Percentiles rank a stretch among this genome's conserved stretches.
These are phyloP conservation scores for Auricularia auricula-judae DNA, from an alignment of 768 basidiomycete species.

Conservation along the genomic window DNA sequence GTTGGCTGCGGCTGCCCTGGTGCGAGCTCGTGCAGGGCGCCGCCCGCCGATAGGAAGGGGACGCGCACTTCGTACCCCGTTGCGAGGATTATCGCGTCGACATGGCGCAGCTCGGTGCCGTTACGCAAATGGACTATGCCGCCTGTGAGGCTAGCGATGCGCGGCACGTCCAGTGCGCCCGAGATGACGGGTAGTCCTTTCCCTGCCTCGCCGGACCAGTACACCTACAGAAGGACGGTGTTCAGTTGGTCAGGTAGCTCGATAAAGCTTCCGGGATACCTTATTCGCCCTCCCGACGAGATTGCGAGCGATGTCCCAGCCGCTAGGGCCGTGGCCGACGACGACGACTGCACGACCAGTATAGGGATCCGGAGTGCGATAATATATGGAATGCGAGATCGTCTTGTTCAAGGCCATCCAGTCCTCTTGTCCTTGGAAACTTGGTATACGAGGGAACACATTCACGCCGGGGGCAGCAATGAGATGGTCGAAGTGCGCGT, in stretches of 20 bases:
- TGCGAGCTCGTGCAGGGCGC: slow-evolving; percentile 5
- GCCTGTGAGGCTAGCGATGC: slow-evolving; percentile 37
- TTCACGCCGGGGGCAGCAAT: slow-evolving; percentile 47
- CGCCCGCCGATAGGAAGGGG: slow-evolving; percentile 30
- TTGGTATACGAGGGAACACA: slow-evolving; percentile 36
- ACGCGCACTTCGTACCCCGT: slow-evolving; percentile 46
- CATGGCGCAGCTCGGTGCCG: slow-evolving; percentile 26
- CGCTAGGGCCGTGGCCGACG: slow-evolving; percentile 37
- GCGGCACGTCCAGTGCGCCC: slow-evolving; percentile 21
- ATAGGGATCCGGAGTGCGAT: slow-evolving; percentile 36
- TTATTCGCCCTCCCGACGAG: slow-evolving; percentile 26
- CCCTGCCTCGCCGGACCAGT: neutral
- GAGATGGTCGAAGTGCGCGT: slow-evolving; percentile 35
- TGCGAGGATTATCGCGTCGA: slow-evolving; percentile 39
- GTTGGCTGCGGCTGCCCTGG: neutral
- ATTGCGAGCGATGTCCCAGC: slow-evolving; percentile 37
- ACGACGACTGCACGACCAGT: slow-evolving; percentile 34
- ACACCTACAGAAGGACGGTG: neutral
- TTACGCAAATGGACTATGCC: slow-evolving; percentile 36
- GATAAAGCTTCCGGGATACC: slow-evolving; percentile 17
- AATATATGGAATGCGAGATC: slow-evolving; percentile 44
- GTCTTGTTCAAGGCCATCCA: slow-evolving; percentile 29
- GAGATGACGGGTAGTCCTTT: neutral
- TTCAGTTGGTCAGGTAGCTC: too few relatives aligned
- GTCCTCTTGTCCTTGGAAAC: slow-evolving; percentile 35